Percentiles rank a stretch among this genome's conserved stretches.
These are phyloP conservation scores for Lactarius sp. DNA, from an alignment of 768 basidiomycete genomes.

Conservation along the genomic window DNA sequence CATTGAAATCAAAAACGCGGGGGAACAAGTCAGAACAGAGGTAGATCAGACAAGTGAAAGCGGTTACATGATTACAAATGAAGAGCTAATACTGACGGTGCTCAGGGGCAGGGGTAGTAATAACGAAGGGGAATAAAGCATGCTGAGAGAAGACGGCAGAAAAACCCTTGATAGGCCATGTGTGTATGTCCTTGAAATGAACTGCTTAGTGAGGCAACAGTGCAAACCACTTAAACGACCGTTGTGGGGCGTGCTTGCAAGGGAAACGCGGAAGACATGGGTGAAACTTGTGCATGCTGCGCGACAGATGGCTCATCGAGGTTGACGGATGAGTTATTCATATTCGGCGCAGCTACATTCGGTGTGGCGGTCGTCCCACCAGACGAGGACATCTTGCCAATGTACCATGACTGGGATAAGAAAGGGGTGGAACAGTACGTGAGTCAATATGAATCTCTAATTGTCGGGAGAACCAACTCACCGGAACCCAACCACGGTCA, in stretches of 20 bases:
- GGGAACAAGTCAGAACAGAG: slow-evolving; percentile 9
- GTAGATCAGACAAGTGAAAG: slow-evolving; percentile 16
- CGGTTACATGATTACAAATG: slow-evolving; percentile 6
- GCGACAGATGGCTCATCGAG: slow-evolving; percentile 33
- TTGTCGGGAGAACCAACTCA: slow-evolving; percentile 36
- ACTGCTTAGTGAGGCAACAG: not conserved
- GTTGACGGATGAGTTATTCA: slow-evolving; percentile 25
- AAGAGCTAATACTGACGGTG: slow-evolving; percentile 7
- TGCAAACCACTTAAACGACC: slow-evolving; percentile 13
- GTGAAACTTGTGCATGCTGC: slow-evolving; percentile 53
- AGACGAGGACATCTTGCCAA: slow-evolving; percentile 69
- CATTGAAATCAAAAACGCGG: slow-evolving; percentile 13
- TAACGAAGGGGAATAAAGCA: not conserved
- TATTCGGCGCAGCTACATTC: slow-evolving; percentile 40
- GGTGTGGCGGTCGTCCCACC: slow-evolving; percentile 41
- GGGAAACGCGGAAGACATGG: slow-evolving; percentile 83
- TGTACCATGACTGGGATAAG: slow-evolving; percentile 76
- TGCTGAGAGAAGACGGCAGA: not conserved
- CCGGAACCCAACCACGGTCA: slow-evolving; percentile 94
- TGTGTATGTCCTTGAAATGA: not conserved
- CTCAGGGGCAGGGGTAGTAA: not conserved
- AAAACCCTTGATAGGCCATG: not conserved
- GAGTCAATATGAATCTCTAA: slow-evolving; percentile 6
- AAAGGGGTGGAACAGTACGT: not conserved
- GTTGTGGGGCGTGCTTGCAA: slow-evolving; percentile 30